Percentiles rank a stretch among this genome's conserved stretches.
Conservation (phyloP, 2,329 filamentous ascomycete species). For the Colletotrichum noveboracense region DNA sequence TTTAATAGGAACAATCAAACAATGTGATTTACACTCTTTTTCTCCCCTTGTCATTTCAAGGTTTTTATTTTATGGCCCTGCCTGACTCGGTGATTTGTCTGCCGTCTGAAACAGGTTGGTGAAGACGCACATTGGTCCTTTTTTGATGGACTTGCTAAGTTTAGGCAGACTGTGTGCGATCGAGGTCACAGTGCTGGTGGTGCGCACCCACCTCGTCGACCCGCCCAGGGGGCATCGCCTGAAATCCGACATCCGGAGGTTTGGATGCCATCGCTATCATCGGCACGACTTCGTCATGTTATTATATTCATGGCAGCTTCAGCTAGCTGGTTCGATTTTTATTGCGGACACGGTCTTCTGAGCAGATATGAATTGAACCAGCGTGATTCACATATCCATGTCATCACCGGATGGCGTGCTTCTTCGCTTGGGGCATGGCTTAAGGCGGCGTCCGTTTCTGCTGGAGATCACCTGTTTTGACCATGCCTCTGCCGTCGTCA, state of each 20-base stretch:
- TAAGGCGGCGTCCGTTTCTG: background rate
- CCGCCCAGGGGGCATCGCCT: background rate
- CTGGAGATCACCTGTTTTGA: background rate
- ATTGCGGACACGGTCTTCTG: background rate
- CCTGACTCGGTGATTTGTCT: background rate
- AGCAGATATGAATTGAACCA: background rate
- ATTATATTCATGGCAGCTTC: background rate
- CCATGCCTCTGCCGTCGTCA: background rate
- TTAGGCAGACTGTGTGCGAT: background rate
- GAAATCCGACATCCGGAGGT: background rate
- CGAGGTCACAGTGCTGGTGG: background rate
- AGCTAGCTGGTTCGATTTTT: background rate
- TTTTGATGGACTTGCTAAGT: background rate
- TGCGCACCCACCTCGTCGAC: background rate
- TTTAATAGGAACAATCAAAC: background rate
- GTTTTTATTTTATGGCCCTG: background rate
- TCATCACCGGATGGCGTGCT: background rate
- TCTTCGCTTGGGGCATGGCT: background rate
- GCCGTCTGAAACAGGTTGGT: background rate
- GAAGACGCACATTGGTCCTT: background rate
- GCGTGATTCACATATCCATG: background rate
- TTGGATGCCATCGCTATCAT: background rate
- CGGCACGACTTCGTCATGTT: background rate
- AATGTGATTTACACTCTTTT: background rate
- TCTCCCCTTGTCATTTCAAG: background rate